Conservation (phyloP, 208 protist species). For the Wallacemonas collosoma region DNA sequence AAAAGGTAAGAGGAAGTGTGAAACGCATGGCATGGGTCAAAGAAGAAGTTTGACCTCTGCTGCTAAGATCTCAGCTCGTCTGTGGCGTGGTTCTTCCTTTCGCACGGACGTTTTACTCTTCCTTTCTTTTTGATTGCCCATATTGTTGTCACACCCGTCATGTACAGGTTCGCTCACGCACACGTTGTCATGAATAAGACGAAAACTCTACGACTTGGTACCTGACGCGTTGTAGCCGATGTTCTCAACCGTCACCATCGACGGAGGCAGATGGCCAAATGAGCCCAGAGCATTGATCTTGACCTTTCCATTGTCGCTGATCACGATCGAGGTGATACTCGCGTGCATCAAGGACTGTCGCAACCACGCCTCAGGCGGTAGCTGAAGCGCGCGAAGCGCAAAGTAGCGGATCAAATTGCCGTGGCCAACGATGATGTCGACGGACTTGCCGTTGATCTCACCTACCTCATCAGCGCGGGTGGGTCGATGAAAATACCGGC, state of each 20-base stretch:
- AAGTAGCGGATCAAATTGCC: slow-evolving; percentile 90
- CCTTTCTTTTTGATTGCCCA: too few species aligned
- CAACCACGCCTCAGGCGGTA: slow-evolving; percentile 85
- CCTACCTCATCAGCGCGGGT: slow-evolving; percentile 17
- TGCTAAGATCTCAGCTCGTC: too few species aligned
- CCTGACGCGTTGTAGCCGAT: slow-evolving; percentile 27
- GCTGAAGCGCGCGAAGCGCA: slow-evolving; percentile 76
- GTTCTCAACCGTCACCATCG: slow-evolving; percentile 58
- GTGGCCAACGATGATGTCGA: slow-evolving; percentile 83
- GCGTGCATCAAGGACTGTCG: slow-evolving; percentile 71
- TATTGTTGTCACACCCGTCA: too few species aligned
- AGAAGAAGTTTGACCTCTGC: too few species aligned
- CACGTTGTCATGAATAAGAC: too few species aligned
- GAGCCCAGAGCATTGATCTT: slow-evolving; percentile 46
- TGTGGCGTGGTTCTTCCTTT: too few species aligned
- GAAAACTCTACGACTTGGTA: not conserved
- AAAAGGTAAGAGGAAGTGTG: too few species aligned
- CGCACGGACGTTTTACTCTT: too few species aligned
- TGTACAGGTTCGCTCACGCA: too few species aligned
- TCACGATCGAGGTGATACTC: slow-evolving; percentile 65
- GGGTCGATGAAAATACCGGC: slow-evolving; percentile 74
- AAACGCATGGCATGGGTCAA: too few species aligned
- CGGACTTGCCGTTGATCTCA: slow-evolving; percentile 31
- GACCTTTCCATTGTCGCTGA: slow-evolving; percentile 56
- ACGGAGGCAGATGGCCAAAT: slow-evolving; percentile 53